Evolutionary conservation across 768 basidiomycete genomes (phyloP), one percentile per base, ranked within the genome.

Genomic region (Hericium coralloides): DNA sequence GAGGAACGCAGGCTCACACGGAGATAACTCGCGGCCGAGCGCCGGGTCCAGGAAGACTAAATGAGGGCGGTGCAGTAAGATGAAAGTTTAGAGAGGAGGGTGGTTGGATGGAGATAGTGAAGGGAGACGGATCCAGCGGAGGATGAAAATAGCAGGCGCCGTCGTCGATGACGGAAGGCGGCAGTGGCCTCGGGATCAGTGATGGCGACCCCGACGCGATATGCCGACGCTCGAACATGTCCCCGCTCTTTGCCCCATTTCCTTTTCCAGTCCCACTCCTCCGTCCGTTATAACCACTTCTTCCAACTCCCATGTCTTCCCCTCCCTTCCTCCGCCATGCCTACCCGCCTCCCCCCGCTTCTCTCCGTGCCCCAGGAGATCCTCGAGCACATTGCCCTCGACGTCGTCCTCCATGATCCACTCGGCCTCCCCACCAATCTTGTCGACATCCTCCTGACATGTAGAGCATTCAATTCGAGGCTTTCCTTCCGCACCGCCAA

Each of bases 301-400:
- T 58, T 43, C 36, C 43, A 39, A 50, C 53, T 52, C 49, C 53
- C 37, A 37, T 31, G 9, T 39, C 10, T 5, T 26, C n/a, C 51
- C 17, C 53, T 10, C 55, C 17, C 38, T 36, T 20, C 18, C 49
- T 25, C n/a, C 18, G 18, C 57, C 53, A 58, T 60, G 59, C 25
- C 45, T 23, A 0, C 47, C 4, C 15, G 2, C 25, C 20, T 31
- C 14, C 49, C 60, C n/a, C 55, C 60, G 36, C 57, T 63, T 38
- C 23, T 56, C 60, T 17, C 37, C 3, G 26, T 86, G 67, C 70
- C 73, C 51, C 53, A 72, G 74, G 73, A 75, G 71, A 58, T 76
- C 53, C 65, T 87, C 64, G 74, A 80, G 58, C 62, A 72, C 59
- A 77, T 88, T 69, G 78, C 73, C 51, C 70, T 80, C 68, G 67